Base-by-base conservation (phyloP, 1,284 basidiomycete genomes). In the Trametes polyzona region DNA sequence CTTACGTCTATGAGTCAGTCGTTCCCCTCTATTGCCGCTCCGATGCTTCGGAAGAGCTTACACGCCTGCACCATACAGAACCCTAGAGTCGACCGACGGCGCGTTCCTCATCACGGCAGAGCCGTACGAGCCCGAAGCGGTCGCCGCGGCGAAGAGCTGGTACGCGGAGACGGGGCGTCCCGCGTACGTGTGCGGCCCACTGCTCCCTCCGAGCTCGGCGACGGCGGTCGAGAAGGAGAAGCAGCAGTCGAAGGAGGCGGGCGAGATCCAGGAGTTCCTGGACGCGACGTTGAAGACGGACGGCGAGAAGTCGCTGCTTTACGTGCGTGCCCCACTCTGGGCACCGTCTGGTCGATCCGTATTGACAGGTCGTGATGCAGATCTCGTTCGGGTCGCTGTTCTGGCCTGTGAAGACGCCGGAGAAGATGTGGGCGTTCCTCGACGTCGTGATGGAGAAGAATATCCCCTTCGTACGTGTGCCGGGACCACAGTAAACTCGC, bases 381-480 rank as follows among this genome's bases (percentile, higher is more conserved):
- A 55, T 62, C 12, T 62, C 62, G 10, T 61, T 66, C 26, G 65
- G 65, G 1, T 62, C 62, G 1, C 19, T 66, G 1, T 66, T 61
- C 41, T 66, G 62, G 62, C 62, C 65, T 4, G 27, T 46, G 4
- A 46, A 43, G 32, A 51, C 53, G 1, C 62, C 65, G 3, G 58
- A 61, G 36, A 57, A 53, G 33, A 7, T 66, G 14, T 66, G 65
- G 65, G 62, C 57, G 4, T 50, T 61, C 40, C 44, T 66, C 4
- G 65, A 66, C 29, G 65, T 64, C 4, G 41, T 64, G 21, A 62
- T 66, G 52, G 62, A 66, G n/a, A n/a, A n/a, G n/a, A n/a, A n/a
- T n/a, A 58, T 60, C 29, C 64, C 64, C 19, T 65, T 65, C 42
- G 64, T 65, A 23, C 23, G 64, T 47, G n/a, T n/a, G n/a, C n/a